A percentile compares a stretch with the other conserved stretches of the same genome.
phyloP scores from a whole-genome alignment of 179 eudicot species.

The Dionaea muscipula region DNA sequence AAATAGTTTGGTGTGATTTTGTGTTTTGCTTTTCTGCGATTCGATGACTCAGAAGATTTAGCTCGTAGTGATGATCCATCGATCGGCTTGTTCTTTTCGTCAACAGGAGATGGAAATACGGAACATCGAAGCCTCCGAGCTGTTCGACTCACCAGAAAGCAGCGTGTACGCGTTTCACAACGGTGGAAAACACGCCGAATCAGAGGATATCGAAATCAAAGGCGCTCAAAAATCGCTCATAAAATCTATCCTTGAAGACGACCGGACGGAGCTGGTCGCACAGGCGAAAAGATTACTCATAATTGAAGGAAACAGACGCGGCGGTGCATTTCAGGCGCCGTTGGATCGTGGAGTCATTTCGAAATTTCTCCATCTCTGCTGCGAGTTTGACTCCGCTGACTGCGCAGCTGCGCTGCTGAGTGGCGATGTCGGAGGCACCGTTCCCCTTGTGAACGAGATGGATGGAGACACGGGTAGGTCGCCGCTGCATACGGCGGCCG shows the following conservation, averaged over 20 bases:
- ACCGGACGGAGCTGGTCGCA: conserved; percentile 8
- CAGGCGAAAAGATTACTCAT: neutral
- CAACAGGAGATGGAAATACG: conserved; percentile 16
- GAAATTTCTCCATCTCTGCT: conserved; percentile 21
- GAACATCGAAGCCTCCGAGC: conserved; percentile 7
- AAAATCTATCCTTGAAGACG: conserved; percentile 17
- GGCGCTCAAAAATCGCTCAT: conserved; percentile 8
- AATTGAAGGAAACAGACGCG: neutral
- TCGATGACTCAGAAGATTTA: neutral
- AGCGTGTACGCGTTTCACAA: conserved; percentile 7
- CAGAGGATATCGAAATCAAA: neutral
- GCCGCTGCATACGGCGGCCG: conserved; percentile 33
- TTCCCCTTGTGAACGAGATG: conserved; percentile 20
- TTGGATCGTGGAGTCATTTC: conserved; percentile 15
- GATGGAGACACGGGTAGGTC: conserved; percentile 16
- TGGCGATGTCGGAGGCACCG: conserved; percentile 15
- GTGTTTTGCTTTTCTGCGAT: no score
- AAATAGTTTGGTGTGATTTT: no score
- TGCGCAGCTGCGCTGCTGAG: conserved; percentile 17
- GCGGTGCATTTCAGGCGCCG: neutral
- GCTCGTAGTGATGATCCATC: neutral
- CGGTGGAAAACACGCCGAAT: neutral
- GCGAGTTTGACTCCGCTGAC: conserved; percentile 23
- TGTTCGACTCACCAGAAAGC: conserved; percentile 10
- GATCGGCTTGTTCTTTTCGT: neutral